These are phyloP conservation scores for Podospora comata DNA, from an alignment of 495 filamentous ascomycete species.

Conservation along the genomic window DNA sequence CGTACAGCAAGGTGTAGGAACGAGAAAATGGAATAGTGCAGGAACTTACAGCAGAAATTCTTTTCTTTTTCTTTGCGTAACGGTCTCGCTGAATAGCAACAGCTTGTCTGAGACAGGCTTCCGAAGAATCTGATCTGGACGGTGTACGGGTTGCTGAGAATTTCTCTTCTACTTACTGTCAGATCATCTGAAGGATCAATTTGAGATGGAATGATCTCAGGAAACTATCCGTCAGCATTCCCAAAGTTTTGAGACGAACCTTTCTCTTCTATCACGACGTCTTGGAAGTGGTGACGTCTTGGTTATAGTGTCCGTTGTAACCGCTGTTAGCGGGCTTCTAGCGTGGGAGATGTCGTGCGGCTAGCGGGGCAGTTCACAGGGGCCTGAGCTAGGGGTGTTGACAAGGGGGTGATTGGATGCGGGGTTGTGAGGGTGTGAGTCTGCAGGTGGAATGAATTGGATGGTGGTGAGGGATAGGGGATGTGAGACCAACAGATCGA, in stretches of 20 bases:
- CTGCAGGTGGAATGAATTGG: background rate
- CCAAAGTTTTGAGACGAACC: slow-evolving; percentile 7
- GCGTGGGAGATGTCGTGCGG: slow-evolving; percentile 8
- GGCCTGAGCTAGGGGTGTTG: background rate
- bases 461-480: background rate
- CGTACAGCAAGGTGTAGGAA: background rate
- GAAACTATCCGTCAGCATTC: background rate
- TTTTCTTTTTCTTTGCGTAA: background rate
- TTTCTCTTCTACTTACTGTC: background rate
- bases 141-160: background rate
- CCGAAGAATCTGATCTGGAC: background rate
- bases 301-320: background rate
- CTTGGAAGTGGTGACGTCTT: background rate
- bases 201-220: background rate
- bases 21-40: background rate
- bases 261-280: background rate
- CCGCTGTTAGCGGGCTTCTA: background rate
- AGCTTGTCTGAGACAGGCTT: background rate
- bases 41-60: background rate
- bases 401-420: background rate
- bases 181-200: background rate
- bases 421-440: background rate
- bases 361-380: background rate
- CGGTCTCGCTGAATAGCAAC: background rate
- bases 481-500: background rate